Percentiles rank a stretch among this genome's conserved stretches.
These are phyloP conservation scores for Diplodia seriata DNA, from an alignment of 2,329 filamentous ascomycete genomes.

Conservation along the genomic window DNA sequence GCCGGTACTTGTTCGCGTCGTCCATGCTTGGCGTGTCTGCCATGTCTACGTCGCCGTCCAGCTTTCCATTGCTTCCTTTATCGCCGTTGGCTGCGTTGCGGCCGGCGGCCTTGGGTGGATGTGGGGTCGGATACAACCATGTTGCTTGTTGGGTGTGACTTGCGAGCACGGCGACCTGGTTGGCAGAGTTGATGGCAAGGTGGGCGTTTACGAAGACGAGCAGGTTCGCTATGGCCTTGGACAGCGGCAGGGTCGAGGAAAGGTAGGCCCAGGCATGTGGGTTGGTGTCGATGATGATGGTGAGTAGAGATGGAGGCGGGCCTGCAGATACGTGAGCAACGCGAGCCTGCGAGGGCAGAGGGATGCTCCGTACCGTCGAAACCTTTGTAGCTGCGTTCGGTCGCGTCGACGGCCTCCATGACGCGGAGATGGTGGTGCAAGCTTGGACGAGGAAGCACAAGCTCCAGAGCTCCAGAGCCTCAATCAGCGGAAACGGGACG, in stretches of 20 bases:
- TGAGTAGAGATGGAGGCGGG: conserved; percentile 78
- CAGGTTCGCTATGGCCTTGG: conserved; percentile 83
- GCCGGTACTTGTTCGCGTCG: conserved; percentile 87
- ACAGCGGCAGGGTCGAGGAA: conserved; percentile 75
- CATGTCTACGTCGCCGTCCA: conserved; percentile 27
- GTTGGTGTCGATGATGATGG: conserved; percentile 94
- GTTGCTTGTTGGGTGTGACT: conserved; percentile 84
- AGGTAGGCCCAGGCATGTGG: conserved; percentile 91
- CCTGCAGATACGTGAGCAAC: conserved; percentile 45
- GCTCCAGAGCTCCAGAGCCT: not conserved
- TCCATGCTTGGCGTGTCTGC: conserved; percentile 40
- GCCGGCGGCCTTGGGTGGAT: conserved; percentile 27
- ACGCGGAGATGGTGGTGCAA: conserved; percentile 30
- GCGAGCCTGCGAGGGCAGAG: not conserved
- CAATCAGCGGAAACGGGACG: not conserved
- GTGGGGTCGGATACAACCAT: conserved; percentile 81
- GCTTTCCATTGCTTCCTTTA: conserved; percentile 15
- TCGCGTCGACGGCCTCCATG: conserved; percentile 72
- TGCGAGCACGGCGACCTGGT: conserved; percentile 90
- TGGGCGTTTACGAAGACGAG: conserved; percentile 98
- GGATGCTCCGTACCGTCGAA: conserved; percentile 43
- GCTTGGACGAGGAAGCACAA: not conserved
- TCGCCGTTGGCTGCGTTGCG: conserved; percentile 14
- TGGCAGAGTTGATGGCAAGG: conserved; percentile 89
- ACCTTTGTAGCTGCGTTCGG: conserved; percentile 52